A percentile compares a stretch with the other conserved stretches of the same genome.
These are phyloP conservation scores for Xylaria sp. DNA, from an alignment of 2,329 filamentous ascomycete species.

Conservation along the genomic window DNA sequence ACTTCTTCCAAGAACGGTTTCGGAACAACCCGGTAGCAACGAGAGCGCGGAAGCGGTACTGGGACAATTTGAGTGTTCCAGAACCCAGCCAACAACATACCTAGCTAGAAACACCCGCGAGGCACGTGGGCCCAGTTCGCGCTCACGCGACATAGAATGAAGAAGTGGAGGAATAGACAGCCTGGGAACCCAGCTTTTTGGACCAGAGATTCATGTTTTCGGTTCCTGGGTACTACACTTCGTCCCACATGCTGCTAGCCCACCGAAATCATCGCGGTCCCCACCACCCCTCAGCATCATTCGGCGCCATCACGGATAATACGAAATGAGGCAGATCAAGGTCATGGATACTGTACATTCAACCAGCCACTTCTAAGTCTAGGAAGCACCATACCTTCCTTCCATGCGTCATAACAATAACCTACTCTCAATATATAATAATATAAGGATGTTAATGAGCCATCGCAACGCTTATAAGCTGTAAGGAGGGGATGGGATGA, in stretches of 20 bases:
- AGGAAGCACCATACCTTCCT: not conserved
- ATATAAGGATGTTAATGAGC: too few relatives aligned
- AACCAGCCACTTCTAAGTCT: not conserved
- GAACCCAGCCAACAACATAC: not conserved
- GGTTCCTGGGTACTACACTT: not conserved
- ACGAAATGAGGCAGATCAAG: not conserved
- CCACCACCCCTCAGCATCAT: not conserved
- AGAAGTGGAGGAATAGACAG: not conserved
- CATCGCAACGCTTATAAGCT: not conserved
- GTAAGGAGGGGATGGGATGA: not conserved
- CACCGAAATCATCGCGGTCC: not conserved
- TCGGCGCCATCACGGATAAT: not conserved
- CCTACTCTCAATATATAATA: not conserved
- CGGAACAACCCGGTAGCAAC: slow-evolving; percentile 59
- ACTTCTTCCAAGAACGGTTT: slow-evolving; percentile 80
- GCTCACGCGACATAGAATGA: not conserved
- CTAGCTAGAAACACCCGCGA: not conserved
- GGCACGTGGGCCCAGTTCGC: not conserved
- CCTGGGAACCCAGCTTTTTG: not conserved
- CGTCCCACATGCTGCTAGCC: not conserved
- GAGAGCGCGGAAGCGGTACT: slow-evolving; percentile 62
- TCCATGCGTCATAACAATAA: not conserved
- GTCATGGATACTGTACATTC: not conserved
- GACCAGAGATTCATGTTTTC: not conserved
- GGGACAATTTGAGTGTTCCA: slow-evolving; percentile 55